Evolutionary conservation across 441 rosid genomes (phyloP), one percentile per base, ranked within the genome.

Genomic region (Geranium incanum): DNA sequence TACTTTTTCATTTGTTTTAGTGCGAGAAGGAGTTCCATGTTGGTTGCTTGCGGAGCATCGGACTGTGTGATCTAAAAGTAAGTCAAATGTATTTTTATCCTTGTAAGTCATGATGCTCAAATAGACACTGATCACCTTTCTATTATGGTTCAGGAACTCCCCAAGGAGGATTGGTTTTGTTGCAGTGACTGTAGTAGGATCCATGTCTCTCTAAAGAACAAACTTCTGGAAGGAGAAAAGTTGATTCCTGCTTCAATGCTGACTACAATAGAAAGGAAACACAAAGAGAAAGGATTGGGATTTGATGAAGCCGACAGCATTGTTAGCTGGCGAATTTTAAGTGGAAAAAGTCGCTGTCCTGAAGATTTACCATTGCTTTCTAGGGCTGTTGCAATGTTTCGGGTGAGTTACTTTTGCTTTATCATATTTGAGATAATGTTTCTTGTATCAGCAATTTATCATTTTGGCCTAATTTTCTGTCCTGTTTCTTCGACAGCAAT

Each of bases 21-120:
- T 95, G 99, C 57, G 99, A 95, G 84, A 88, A 88, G 82, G 99
- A 95, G 83, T 91, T 83, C 82, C 99, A 95, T 79, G 97, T 95
- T 72, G 97, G 97, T 66, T 95, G 99, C 84, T 76, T 95, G 84
- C 82, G 94, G 73, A 83, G 85, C 62, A 84, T 77, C 72, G 89
- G 88, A 70, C 76, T 81, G 0, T 87, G 97, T 67, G 89, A 93
- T 83, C 82, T 95, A 70, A 93, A 86, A 71, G 99, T 93, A 80
- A 81, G 93, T 84, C 39, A 59, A 70, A 45, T 41, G 68, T 38
- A 50, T 28, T 70, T 28, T 7, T 12, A 60, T 36, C 21, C 37
- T 63, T 71, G 19, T 36, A 57, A 15, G 66, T 74, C 68, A 36
- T 67, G 69, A 68, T 84, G 59, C 64, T 71, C 52, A 68, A 76